Evolutionary conservation across 129 eudicot species (phyloP), one percentile per base, ranked within the genome.

Genomic region (Flaveria robusta): DNA sequence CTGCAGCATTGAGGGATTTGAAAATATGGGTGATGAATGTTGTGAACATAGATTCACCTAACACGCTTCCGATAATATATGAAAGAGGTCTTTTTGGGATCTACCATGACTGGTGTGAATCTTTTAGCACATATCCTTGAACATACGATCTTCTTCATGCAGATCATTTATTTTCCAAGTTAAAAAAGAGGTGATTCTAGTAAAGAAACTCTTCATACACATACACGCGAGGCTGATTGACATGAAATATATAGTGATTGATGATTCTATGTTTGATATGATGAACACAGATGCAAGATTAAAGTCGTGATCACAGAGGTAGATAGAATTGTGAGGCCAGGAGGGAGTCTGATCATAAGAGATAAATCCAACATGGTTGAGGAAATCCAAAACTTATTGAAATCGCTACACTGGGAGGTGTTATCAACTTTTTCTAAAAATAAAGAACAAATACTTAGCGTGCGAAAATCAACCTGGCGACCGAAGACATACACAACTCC

Each of bases 71-170:
- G 1, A 75, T 88, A 18, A 92, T 92, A 68, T 92, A 83, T 8
- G 98, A 92, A 34, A 62, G 98, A 75, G 98, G 98, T 52, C 90
- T 92, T 58, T 86, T 90, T 20, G 96, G 98, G 69, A 83, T 92
- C 70, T 92, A 92, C 62, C 98, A 92, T 60, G 97, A 92, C 39
- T 92, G 96, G 96, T 87, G 98, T 58, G 96, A 92, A 89, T 87
- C 92, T 14, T 92, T 92, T 83, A 92, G 96, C 82, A 86, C 96
- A 9, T 93, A 93, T 64, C 96, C 98, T 23, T 77, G 98, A 68
- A 84, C 89, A 0, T 93, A 90, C 64, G 96, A 90, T 84, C 96
- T 90, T 74, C 85, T 90, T 37, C 98, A 93, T 74, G 92, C 95
- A 1, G 90, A 90, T 83, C 89, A 85, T 79, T 88, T 92, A 39